phyloP scores from a whole-genome alignment of 768 basidiomycete genomes.

The Podaxis sp. region DNA sequence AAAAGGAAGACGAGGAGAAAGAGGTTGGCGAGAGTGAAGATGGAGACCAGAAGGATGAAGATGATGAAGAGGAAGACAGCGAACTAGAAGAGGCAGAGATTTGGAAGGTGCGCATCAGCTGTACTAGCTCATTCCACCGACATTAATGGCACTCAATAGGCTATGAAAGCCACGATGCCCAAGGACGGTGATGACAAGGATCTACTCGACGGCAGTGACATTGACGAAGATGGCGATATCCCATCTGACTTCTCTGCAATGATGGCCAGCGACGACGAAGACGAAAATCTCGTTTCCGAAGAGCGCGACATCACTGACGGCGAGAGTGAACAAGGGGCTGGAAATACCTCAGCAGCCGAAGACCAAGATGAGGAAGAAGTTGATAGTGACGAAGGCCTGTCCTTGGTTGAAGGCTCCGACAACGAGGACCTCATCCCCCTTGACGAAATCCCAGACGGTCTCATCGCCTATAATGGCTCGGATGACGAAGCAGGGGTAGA shows the following conservation, averaged over 20 bases:
- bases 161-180: constrained; percentile 87
- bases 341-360: constrained; percentile 30
- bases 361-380: constrained; percentile 34
- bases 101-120: constrained; percentile 69
- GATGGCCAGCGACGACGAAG: constrained; percentile 22
- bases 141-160: constrained; percentile 43
- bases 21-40: constrained; percentile 31
- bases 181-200: constrained; percentile 50
- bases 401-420: constrained; percentile 65
- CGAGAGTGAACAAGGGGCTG: constrained; percentile 21
- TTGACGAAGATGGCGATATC: constrained; percentile 29
- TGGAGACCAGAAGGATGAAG: constrained; percentile 44
- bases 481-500: constrained; percentile 43
- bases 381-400: constrained; percentile 41
- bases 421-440: constrained; percentile 68
- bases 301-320: constrained; percentile 27
- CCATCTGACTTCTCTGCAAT: constrained; percentile 22
- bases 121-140: neutral
- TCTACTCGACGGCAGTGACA: constrained; percentile 39
- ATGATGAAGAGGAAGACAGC: constrained; percentile 32
- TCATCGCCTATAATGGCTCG: constrained; percentile 62
- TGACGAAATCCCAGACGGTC: constrained; percentile 54
- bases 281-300: constrained; percentile 19
- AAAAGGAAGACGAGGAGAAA: constrained; percentile 38
- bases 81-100: constrained; percentile 52